Conservation (phyloP, 371 early-diverging fungal species). For the Mortierella sp. region DNA sequence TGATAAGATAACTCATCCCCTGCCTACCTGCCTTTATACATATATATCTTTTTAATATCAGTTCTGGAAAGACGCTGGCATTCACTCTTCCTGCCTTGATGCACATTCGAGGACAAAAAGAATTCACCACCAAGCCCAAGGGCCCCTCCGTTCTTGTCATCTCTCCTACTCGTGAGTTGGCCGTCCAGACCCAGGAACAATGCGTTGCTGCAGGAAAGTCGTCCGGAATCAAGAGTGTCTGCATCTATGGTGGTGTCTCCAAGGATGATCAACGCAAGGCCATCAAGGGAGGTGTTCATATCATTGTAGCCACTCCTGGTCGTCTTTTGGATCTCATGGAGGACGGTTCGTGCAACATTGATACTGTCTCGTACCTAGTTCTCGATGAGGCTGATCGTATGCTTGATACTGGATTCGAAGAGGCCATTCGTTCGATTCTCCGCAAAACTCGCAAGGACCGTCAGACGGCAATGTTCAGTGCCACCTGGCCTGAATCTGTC, state of each 20-base stretch:
- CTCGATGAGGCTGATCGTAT: slow-evolving; percentile 98
- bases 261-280: slow-evolving; percentile 73
- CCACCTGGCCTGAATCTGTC: slow-evolving; percentile 82
- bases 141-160: slow-evolving; percentile 83
- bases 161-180: slow-evolving; percentile 96
- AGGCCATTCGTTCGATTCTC: slow-evolving; percentile 87
- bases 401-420: slow-evolving; percentile 93
- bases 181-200: slow-evolving; percentile 89
- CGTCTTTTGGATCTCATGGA: slow-evolving; percentile 92
- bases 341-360: slow-evolving; percentile 75
- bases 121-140: slow-evolving; percentile 58
- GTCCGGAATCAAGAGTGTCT: slow-evolving; percentile 79
- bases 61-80: slow-evolving; percentile 92
- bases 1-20: too few species aligned
- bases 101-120: slow-evolving; percentile 65
- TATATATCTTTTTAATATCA: slow-evolving; percentile 21
- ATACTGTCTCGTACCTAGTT: slow-evolving; percentile 83
- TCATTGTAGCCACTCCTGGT: slow-evolving; percentile 94
- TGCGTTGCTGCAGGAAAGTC: slow-evolving; percentile 73
- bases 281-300: slow-evolving; percentile 75
- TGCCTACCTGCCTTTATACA: neutral
- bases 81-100: slow-evolving; percentile 95
- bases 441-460: slow-evolving; percentile 66
- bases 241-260: slow-evolving; percentile 81
- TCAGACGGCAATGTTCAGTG: slow-evolving; percentile 92